A percentile compares a stretch with the other conserved stretches of the same genome.
Evolutionary conservation across 2,329 filamentous ascomycete species (phyloP).

Genomic region (Verticillium klebahnii): DNA sequence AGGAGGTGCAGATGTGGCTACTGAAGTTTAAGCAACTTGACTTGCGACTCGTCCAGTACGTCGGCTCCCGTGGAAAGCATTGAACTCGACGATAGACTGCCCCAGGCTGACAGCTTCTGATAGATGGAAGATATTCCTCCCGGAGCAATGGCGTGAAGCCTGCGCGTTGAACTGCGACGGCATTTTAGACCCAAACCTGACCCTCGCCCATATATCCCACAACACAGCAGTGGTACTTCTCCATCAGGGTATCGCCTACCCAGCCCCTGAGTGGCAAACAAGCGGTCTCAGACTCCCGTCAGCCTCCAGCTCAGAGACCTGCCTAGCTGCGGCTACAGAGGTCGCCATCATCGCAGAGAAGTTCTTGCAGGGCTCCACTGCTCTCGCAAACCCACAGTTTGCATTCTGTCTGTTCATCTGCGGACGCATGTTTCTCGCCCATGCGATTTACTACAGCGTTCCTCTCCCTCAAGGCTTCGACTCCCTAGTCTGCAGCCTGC

Average conservation of each 20-base stretch:
- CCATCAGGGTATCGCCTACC: conserved; percentile 35
- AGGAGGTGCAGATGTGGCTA: conserved; percentile 34
- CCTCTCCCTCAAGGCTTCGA: conserved; percentile 24
- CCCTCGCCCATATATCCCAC: conserved; percentile 36
- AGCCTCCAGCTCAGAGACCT: conserved; percentile 33
- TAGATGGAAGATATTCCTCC: conserved; percentile 41
- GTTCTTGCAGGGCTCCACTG: conserved; percentile 26
- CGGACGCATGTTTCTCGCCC: conserved; percentile 25
- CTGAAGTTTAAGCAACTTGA: conserved; percentile 41
- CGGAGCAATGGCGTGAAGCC: conserved; percentile 33
- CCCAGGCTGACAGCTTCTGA: background rate
- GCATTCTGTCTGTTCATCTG: conserved; percentile 33
- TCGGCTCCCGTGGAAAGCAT: background rate
- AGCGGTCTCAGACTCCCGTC: conserved; percentile 27
- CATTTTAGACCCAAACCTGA: conserved; percentile 39
- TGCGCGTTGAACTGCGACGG: conserved; percentile 32
- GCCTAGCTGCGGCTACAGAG: conserved; percentile 30
- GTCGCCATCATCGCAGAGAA: conserved; percentile 30
- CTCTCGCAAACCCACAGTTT: conserved; percentile 28
- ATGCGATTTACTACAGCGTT: conserved; percentile 25
- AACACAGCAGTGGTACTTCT: conserved; percentile 36
- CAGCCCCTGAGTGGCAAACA: conserved; percentile 23
- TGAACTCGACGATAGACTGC: background rate
- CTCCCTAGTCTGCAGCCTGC: conserved; percentile 24
- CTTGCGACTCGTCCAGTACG: conserved; percentile 33